Conservation (phyloP, 495 filamentous ascomycete species). For the Bathelium albidoporum region DNA sequence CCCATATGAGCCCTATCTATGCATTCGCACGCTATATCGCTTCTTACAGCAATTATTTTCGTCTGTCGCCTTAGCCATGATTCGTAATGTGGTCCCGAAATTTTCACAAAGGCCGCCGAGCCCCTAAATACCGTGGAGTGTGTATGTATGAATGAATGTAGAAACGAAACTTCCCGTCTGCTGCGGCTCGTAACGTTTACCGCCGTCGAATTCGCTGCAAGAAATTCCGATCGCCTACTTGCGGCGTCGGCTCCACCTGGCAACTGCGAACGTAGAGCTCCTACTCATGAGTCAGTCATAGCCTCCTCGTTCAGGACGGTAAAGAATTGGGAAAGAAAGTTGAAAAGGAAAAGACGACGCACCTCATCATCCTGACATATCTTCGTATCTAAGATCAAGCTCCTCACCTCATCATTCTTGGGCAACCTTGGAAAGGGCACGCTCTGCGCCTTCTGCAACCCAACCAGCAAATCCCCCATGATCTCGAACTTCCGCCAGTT, state of each 20-base stretch:
- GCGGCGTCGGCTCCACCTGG: constrained; percentile 17
- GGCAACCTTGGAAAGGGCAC: constrained; percentile 65
- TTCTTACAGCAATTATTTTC: neutral
- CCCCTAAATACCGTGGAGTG: no score
- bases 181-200: neutral
- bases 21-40: neutral
- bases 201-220: neutral
- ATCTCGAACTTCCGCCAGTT: constrained; percentile 99
- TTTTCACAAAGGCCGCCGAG: no score
- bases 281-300: no score
- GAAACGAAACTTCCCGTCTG: neutral
- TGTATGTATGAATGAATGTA: neutral
- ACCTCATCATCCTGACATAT: constrained; percentile 54
- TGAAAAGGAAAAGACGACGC: constrained; percentile 12
- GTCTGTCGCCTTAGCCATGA: no score
- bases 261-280: constrained; percentile 20
- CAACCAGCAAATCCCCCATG: constrained; percentile 80
- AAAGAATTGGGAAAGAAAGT: no score
- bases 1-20: neutral
- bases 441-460: constrained; percentile 82
- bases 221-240: neutral
- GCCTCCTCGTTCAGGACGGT: no score
- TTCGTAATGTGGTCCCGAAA: neutral
- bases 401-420: constrained; percentile 53
- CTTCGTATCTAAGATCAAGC: constrained; percentile 59